Conservation (phyloP, 2,329 filamentous ascomycete species). For the Arthroderma sp. region DNA sequence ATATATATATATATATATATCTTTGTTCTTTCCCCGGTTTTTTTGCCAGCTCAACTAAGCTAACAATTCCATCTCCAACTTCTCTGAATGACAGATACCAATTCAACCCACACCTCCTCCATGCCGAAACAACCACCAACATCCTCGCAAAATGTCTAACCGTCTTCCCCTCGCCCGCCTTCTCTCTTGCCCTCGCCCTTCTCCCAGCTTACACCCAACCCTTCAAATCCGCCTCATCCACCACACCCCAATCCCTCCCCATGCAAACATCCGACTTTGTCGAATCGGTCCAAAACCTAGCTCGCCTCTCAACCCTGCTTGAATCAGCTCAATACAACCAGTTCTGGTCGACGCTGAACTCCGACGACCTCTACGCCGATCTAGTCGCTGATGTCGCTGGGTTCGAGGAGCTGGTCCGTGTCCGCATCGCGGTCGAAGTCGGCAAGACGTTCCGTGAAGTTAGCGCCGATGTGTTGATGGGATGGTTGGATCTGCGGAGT, state of each 20-base stretch:
- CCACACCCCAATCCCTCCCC: slow-evolving; percentile 33
- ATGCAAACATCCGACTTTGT: slow-evolving; percentile 43
- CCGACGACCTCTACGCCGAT: slow-evolving; percentile 90
- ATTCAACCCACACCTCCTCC: slow-evolving; percentile 96
- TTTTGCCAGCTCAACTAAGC: background rate
- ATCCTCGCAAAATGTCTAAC: slow-evolving; percentile 96
- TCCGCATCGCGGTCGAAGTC: slow-evolving; percentile 78
- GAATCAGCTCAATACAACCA: slow-evolving; percentile 77
- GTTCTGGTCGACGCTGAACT: slow-evolving; percentile 90
- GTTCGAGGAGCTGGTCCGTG: slow-evolving; percentile 86
- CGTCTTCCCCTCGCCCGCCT: slow-evolving; percentile 91
- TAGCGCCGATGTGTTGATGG: slow-evolving; percentile 52
- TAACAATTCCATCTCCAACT: slow-evolving; percentile 1
- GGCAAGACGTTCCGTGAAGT: slow-evolving; percentile 68
- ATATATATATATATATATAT: too few relatives aligned
- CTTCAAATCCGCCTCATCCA: slow-evolving; percentile 39
- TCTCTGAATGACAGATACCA: slow-evolving; percentile 61
- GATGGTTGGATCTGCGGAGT: slow-evolving; percentile 58
- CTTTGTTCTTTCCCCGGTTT: background rate
- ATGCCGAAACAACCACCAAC: slow-evolving; percentile 96
- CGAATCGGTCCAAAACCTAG: slow-evolving; percentile 83
- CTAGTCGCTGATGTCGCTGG: slow-evolving; percentile 85
- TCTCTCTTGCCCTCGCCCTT: slow-evolving; percentile 84
- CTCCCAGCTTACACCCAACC: slow-evolving; percentile 71
- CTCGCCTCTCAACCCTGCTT: slow-evolving; percentile 70